Base-by-base conservation (phyloP, 1,284 basidiomycete species). In the Cutaneotrichosporon curvatum region DNA sequence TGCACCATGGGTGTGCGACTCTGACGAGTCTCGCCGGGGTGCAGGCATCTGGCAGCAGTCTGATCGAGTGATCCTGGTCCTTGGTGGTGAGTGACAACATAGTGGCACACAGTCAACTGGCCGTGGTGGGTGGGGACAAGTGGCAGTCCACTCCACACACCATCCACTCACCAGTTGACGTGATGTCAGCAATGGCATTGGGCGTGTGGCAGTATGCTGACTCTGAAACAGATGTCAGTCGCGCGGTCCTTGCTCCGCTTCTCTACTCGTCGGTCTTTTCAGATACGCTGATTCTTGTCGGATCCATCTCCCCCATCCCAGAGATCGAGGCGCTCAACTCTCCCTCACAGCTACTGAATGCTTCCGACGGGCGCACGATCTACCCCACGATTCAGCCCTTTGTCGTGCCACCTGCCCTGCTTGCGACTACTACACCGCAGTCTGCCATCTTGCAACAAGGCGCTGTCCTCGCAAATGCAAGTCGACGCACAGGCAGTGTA, bases 341-440 rank as follows among this genome's bases (percentile, higher is more conserved):
- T 3, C 61, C 63, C 5, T 61, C 61, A 6, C 51, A 62, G 32
- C 55, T 64, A 21, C 46, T 62, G 37, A 48, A 45, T n/a, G 48
- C 20, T 7, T 39, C 30, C 7, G 45, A 55, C 3, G 37, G 48
- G 10, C 53, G 50, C 20, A 57, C 54, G 9, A 60, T 65, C 21
- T 63, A 61, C 48, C 65, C 63, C 7, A 58, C 53, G 2, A 35
- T 68, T 10, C 61, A 65, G 45, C 55, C 59, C 1, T 62, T 65
- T 47, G 44, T 48, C n/a, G 43, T 38, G n/a, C 31, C 52, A 1
- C 11, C 47, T 11, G n/a, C 34, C 2, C 35, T 39, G 1, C 34
- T 51, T 8, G 30, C 50, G 10, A 31, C 15, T 56, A 56, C 30
- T 19, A 3, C 42, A 44, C 56, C 56, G 19, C 44, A 64, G 0